Percentiles rank a stretch among this genome's conserved stretches.
Conservation (phyloP, 2,329 filamentous ascomycete genomes). For the Hymenoscyphus linearis region DNA sequence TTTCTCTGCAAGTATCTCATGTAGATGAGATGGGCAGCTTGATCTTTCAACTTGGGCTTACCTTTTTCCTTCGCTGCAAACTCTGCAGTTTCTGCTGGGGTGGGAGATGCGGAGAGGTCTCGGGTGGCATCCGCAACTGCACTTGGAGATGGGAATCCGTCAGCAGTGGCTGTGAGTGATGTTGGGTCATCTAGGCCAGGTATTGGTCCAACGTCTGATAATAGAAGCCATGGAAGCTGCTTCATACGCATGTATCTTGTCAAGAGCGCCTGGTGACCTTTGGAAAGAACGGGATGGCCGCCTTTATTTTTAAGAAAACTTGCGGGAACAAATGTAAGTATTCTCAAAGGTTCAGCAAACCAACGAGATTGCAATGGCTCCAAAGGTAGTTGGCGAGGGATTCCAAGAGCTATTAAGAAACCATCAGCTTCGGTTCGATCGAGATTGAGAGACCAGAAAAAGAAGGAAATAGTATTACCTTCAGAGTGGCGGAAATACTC, state of each 20-base stretch:
- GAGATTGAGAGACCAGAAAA: background rate
- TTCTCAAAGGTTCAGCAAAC: conserved; percentile 64
- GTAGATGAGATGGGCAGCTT: conserved; percentile 69
- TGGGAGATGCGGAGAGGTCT: conserved; percentile 51
- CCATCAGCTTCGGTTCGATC: conserved; percentile 16
- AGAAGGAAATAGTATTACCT: conserved; percentile 23
- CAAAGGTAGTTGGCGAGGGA: conserved; percentile 55
- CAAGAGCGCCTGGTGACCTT: conserved; percentile 56
- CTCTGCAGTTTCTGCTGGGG: conserved; percentile 60
- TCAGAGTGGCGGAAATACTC: conserved; percentile 24
- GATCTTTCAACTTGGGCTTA: conserved; percentile 45
- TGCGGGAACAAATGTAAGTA: conserved; percentile 49
- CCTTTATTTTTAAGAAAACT: conserved; percentile 56
- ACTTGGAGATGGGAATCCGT: conserved; percentile 36
- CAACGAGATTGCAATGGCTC: conserved; percentile 58
- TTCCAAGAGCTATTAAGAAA: conserved; percentile 38
- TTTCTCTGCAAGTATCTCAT: conserved; percentile 77
- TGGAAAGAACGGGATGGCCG: conserved; percentile 57
- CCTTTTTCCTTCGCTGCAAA: conserved; percentile 28
- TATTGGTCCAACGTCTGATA: conserved; percentile 57
- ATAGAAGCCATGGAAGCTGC: conserved; percentile 54
- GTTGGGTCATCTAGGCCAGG: conserved; percentile 32
- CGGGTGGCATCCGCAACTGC: conserved; percentile 36
- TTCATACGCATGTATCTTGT: conserved; percentile 60
- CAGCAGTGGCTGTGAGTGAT: conserved; percentile 24